phyloP scores from a whole-genome alignment of 345 rosid genomes.

The Gossypium bickii region DNA sequence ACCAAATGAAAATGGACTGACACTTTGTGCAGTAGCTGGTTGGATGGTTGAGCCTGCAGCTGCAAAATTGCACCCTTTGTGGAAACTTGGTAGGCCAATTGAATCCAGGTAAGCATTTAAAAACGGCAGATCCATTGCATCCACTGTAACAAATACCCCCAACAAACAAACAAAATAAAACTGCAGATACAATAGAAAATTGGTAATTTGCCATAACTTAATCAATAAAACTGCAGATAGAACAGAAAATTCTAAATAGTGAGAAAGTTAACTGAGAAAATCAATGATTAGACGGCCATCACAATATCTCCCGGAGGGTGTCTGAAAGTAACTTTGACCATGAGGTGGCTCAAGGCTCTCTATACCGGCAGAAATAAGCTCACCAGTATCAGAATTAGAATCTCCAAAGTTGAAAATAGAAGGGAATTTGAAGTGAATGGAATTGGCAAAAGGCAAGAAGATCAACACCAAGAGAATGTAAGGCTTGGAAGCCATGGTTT shows the following conservation, averaged over 20 bases:
- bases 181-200: not conserved
- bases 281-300: slow-evolving; percentile 79
- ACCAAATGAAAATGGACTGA: slow-evolving; percentile 76
- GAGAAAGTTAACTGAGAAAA: slow-evolving; percentile 54
- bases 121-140: slow-evolving; percentile 87
- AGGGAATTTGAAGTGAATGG: slow-evolving; percentile 53
- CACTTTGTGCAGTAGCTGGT: slow-evolving; percentile 65
- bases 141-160: slow-evolving; percentile 47
- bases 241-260: not conserved
- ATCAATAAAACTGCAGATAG: not conserved
- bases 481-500: slow-evolving; percentile 34
- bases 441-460: slow-evolving; percentile 33
- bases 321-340: slow-evolving; percentile 57
- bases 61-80: slow-evolving; percentile 84
- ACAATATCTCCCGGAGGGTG: slow-evolving; percentile 75
- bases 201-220: not conserved
- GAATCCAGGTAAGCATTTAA: slow-evolving; percentile 86
- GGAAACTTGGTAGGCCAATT: slow-evolving; percentile 71
- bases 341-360: slow-evolving; percentile 59
- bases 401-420: slow-evolving; percentile 86
- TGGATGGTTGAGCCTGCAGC: slow-evolving; percentile 80
- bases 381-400: slow-evolving; percentile 88
- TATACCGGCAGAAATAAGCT: slow-evolving; percentile 64
- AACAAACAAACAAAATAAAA: not conserved
- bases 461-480: slow-evolving; percentile 28